Conservation (phyloP, 2,329 filamentous ascomycete genomes). For the Erysiphe neolycopersici region DNA sequence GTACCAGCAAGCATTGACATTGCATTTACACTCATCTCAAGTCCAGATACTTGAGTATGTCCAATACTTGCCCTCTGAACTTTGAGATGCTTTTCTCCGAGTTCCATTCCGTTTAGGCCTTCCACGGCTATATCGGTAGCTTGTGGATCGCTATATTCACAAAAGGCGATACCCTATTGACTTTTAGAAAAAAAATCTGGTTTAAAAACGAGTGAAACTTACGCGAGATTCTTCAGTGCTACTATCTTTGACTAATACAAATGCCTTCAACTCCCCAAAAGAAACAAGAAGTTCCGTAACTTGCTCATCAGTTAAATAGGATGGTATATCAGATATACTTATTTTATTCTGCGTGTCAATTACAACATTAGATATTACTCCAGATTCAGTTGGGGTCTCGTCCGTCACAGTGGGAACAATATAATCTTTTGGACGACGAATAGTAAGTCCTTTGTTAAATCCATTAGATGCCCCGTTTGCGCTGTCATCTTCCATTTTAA, state of each 20-base stretch:
- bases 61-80: constrained; percentile 79
- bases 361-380: constrained; percentile 53
- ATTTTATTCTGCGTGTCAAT: constrained; percentile 91
- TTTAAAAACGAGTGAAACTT: constrained; percentile 16
- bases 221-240: constrained; percentile 69
- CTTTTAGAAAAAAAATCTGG: background rate
- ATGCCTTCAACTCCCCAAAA: constrained; percentile 82
- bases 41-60: constrained; percentile 68
- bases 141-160: constrained; percentile 59
- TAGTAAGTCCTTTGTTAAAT: constrained; percentile 32
- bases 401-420: constrained; percentile 65
- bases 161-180: constrained; percentile 71
- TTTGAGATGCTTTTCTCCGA: constrained; percentile 65
- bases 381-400: constrained; percentile 45
- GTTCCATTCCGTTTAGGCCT: constrained; percentile 74
- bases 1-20: constrained; percentile 96
- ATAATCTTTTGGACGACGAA: constrained; percentile 85
- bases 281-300: constrained; percentile 71
- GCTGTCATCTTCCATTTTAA: constrained; percentile 53
- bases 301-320: constrained; percentile 72
- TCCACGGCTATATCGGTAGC: constrained; percentile 70
- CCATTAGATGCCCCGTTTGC: constrained; percentile 26
- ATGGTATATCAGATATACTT: constrained; percentile 67
- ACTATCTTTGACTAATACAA: constrained; percentile 67
- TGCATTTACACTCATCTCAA: constrained; percentile 89